Evolutionary conservation across 805 yeast species (phyloP).

Genomic region (Ogataea zsoltii): DNA sequence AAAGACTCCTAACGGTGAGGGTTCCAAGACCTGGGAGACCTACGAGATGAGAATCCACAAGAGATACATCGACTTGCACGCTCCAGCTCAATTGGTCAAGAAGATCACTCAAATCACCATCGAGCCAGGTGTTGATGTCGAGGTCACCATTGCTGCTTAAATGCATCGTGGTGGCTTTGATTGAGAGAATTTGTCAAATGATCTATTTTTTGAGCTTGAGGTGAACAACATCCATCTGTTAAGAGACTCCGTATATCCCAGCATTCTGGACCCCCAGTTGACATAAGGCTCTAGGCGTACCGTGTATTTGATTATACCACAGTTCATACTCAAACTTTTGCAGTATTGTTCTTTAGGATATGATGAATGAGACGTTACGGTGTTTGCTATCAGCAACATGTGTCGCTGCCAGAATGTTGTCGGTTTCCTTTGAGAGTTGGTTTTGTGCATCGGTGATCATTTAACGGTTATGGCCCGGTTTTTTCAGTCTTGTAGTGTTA

Average conservation of each 20-base stretch:
- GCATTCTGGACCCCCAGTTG: no score
- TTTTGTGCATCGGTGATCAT: neutral
- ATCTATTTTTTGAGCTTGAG: no score
- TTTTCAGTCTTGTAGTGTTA: constrained; percentile 1
- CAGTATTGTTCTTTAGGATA: constrained; percentile 15
- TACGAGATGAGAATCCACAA: constrained; percentile 99
- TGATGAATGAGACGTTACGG: constrained; percentile 54
- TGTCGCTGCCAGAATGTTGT: neutral
- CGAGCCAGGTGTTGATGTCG: constrained; percentile 99
- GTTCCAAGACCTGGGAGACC: constrained; percentile 99
- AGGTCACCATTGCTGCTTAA: constrained; percentile 87
- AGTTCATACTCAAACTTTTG: constrained; percentile 26
- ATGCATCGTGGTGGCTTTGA: constrained; percentile 15
- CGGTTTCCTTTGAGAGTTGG: neutral
- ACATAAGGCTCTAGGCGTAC: constrained; percentile 55
- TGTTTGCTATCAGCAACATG: constrained; percentile 56
- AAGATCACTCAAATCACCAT: constrained; percentile 96
- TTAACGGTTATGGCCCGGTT: neutral
- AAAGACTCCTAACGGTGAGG: constrained; percentile 99
- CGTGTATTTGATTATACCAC: constrained; percentile 44
- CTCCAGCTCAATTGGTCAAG: constrained; percentile 91
- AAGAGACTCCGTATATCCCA: no score
- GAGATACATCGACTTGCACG: constrained; percentile 98
- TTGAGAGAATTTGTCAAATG: neutral
- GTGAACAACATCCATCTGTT: no score